Base-by-base conservation (phyloP, 2,329 filamentous ascomycete genomes). In the Clonostachys rosea region DNA sequence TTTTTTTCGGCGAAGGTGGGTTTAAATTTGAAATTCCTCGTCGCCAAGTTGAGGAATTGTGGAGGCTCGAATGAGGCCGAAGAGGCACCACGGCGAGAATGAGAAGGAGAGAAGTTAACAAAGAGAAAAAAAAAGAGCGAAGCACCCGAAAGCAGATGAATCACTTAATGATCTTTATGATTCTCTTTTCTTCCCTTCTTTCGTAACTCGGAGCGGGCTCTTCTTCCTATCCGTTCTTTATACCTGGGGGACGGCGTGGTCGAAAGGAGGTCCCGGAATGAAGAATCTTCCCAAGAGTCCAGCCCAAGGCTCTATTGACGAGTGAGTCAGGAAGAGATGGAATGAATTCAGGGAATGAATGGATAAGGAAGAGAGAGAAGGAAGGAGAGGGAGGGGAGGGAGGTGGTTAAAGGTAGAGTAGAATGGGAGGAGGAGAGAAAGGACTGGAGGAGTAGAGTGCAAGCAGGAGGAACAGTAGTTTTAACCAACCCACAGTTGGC, bases 311-410 rank as follows among this genome's bases (percentile, higher is more conserved):
- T 39, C 36, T 39, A 30, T 30, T 30, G 24, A 30, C 24, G 24
- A 53, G 57, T 59, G 57, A 59, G 65, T 66, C 66, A 67, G 70
- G 74, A 76, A 70, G 68, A 71, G 67, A 64, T 64, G 65, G 65
- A 65, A 69, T 63, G 69, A 69, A 45, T 43, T 69, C 70, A 74
- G 70, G 67, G 70, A 78, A 79, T 70, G 74, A 77, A 73, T 77
- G 73, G 72, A 72, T 69, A 55, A 66, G 59, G 50, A 54, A 62
- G 52, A 59, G 57, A 56, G 53, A 61, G 60, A 55, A 63, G 63
- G 59, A 61, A 64, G 69, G 69, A 64, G 57, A 59, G 60, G 58
- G 58, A 62, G 61, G 59, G 61, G 61, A 62, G 62, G 62, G 56
- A 61, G 65, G 64, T 65, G 65, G 62, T 62, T 57, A 60, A 59